Conservation (phyloP, 1,284 basidiomycete species). For the Thecaphora frezii region DNA sequence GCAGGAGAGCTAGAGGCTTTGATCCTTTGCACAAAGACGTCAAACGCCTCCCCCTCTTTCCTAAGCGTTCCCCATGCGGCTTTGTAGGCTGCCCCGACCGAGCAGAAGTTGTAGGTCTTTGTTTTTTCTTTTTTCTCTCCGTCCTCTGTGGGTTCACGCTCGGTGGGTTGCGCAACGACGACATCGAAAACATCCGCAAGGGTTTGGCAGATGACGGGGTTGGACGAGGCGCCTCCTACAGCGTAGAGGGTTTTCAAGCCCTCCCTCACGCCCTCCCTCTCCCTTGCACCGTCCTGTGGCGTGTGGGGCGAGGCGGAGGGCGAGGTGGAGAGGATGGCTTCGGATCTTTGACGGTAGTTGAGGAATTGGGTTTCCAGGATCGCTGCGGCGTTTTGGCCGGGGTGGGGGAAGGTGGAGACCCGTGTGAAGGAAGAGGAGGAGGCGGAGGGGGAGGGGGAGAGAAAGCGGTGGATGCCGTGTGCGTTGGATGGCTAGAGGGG, state of each 20-base stretch:
- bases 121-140: conserved; percentile 4
- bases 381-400: conserved; percentile 72
- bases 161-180: conserved; percentile 41
- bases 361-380: conserved; percentile 84
- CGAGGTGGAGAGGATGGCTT: conserved; percentile 67
- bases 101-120: conserved; percentile 49
- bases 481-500: too few species aligned
- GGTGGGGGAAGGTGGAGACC: too few species aligned
- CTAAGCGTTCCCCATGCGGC: conserved; percentile 50
- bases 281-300: conserved; percentile 2
- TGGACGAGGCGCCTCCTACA: conserved; percentile 78
- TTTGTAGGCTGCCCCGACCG: conserved; percentile 55
- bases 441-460: too few species aligned
- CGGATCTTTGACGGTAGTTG: conserved; percentile 72
- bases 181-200: conserved; percentile 74
- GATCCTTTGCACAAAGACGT: conserved; percentile 33
- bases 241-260: conserved; percentile 71
- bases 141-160: conserved; percentile 16
- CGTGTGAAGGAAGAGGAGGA: too few species aligned
- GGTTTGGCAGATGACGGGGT: conserved; percentile 72
- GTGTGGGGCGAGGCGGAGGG: conserved; percentile 7
- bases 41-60: conserved; percentile 17
- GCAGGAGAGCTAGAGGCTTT: conserved; percentile 3
- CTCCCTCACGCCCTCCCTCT: too few species aligned
- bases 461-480: too few species aligned